A percentile compares a stretch with the other conserved stretches of the same genome.
phyloP scores from a whole-genome alignment of 306 rosid genomes.

The Cicer arietinum region DNA sequence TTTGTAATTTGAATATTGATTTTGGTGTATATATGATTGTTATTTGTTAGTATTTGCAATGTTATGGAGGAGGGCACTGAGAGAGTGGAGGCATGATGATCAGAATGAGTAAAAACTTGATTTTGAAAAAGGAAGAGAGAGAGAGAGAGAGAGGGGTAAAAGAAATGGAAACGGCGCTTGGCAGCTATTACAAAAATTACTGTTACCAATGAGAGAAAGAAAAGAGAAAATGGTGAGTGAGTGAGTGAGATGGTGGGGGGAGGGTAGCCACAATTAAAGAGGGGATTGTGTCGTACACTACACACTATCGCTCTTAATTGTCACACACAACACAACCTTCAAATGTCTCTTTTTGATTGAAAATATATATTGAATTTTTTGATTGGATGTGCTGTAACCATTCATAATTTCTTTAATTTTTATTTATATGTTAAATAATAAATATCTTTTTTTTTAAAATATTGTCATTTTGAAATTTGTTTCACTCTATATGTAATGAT shows the following conservation, averaged over 20 bases:
- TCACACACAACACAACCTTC: not conserved
- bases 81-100: slow-evolving; percentile 47
- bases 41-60: not conserved
- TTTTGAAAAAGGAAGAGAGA: slow-evolving; percentile 44
- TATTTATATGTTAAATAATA: too few species aligned
- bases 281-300: slow-evolving; percentile 41
- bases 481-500: too few species aligned
- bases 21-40: slow-evolving; percentile 31
- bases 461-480: too few species aligned
- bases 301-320: slow-evolving; percentile 3
- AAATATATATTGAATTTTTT: not conserved
- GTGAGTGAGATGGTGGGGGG: slow-evolving; percentile 7
- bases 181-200: slow-evolving; percentile 49
- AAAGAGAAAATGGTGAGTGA: not conserved
- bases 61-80: not conserved
- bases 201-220: slow-evolving; percentile 61
- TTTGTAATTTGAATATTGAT: slow-evolving; percentile 29
- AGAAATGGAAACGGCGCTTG: slow-evolving; percentile 71
- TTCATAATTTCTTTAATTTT: not conserved
- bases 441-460: too few species aligned
- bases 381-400: not conserved
- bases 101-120: slow-evolving; percentile 54
- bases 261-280: slow-evolving; percentile 57
- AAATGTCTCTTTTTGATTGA: not conserved
- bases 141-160: slow-evolving; percentile 41